A percentile compares a stretch with the other conserved stretches of the same genome.
Conservation (phyloP, 2,329 filamentous ascomycete species). For the Aspergillus nomiae region DNA sequence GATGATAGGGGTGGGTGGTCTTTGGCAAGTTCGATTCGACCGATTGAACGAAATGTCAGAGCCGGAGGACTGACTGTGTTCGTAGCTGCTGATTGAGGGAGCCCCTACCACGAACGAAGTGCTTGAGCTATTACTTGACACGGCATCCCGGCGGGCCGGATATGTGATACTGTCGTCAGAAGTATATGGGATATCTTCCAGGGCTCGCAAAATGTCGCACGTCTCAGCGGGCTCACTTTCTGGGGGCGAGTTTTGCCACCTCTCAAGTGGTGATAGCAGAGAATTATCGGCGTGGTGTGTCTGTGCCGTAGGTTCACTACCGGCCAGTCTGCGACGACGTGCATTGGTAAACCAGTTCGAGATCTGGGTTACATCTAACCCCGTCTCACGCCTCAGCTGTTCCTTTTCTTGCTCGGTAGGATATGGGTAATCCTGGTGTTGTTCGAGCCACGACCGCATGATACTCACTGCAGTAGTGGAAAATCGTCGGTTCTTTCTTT, state of each 20-base stretch:
- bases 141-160: conserved; percentile 26
- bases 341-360: conserved; percentile 90
- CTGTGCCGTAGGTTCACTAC: not conserved
- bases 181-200: conserved; percentile 39
- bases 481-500: conserved; percentile 4
- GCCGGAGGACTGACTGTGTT: conserved; percentile 53
- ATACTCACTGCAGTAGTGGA: conserved; percentile 62
- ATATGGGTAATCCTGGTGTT: conserved; percentile 77
- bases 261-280: conserved; percentile 61
- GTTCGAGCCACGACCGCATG: conserved; percentile 77
- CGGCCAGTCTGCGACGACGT: conserved; percentile 59
- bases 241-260: conserved; percentile 66
- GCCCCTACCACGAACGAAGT: conserved; percentile 49
- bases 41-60: conserved; percentile 48
- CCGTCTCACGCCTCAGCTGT: conserved; percentile 71
- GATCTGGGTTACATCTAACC: conserved; percentile 78
- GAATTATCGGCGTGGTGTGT: conserved; percentile 45
- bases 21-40: not conserved
- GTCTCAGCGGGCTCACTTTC: conserved; percentile 66
- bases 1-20: conserved; percentile 16
- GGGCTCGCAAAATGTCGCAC: conserved; percentile 61
- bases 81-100: conserved; percentile 53
- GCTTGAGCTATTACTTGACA: conserved; percentile 50
- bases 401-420: conserved; percentile 83
- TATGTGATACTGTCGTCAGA: conserved; percentile 18